A percentile compares a stretch with the other conserved stretches of the same genome.
Conservation (phyloP, 148 eudicot genomes). For the Chenopodium suecicum region DNA sequence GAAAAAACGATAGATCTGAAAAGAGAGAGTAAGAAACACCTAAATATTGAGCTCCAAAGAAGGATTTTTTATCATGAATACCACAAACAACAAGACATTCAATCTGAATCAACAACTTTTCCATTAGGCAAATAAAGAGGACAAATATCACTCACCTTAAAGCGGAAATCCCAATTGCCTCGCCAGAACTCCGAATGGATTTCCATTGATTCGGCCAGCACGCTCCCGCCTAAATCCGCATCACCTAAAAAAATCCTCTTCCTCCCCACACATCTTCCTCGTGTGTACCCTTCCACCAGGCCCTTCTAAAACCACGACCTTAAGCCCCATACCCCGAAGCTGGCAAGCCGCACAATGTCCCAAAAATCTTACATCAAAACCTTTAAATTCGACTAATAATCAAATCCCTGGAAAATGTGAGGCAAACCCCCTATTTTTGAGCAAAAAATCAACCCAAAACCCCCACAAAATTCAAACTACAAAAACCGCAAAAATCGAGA, state of each 20-base stretch:
- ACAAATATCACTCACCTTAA: constrained; percentile 89
- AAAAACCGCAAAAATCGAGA: no score
- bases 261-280: constrained; percentile 50
- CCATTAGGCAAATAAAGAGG: constrained; percentile 90
- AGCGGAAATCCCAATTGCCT: constrained; percentile 81
- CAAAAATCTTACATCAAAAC: no score
- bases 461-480: no score
- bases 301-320: constrained; percentile 75
- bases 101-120: constrained; percentile 12
- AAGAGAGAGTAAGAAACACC: no score
- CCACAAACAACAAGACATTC: no score
- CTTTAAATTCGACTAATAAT: no score
- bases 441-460: no score
- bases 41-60: no score
- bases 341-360: constrained; percentile 80
- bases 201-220: constrained; percentile 93
- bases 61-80: no score
- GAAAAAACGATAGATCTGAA: no score
- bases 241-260: constrained; percentile 52
- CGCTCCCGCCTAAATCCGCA: constrained; percentile 91
- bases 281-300: constrained; percentile 84
- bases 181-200: constrained; percentile 85
- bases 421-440: no score
- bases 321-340: constrained; percentile 69
- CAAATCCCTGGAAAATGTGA: no score